Percentiles rank a stretch among this genome's conserved stretches.
phyloP scores from a whole-genome alignment of 2,329 filamentous ascomycete genomes.

The Ophiostoma novo-ulmi region DNA sequence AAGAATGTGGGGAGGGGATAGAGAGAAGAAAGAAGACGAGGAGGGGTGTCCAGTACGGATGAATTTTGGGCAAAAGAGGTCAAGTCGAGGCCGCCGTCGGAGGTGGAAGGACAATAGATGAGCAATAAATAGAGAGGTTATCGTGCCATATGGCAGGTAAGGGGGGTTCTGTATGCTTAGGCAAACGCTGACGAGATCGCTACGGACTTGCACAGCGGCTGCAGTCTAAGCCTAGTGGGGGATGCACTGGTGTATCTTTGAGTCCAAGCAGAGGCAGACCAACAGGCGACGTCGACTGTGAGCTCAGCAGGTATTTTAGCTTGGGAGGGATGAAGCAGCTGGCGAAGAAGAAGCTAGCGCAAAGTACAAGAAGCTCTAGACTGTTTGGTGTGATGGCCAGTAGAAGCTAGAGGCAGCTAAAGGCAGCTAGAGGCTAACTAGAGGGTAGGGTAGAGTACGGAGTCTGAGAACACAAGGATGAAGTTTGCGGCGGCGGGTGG shows the following conservation, averaged over 20 bases:
- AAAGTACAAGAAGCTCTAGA: conserved; percentile 14
- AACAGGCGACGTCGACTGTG: background rate
- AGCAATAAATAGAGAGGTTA: conserved; percentile 17
- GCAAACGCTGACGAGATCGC: background rate
- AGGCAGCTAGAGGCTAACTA: background rate
- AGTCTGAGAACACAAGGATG: background rate
- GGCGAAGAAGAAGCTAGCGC: conserved; percentile 5
- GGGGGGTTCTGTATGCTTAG: background rate
- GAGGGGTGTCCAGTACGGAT: conserved; percentile 19
- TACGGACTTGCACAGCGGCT: background rate
- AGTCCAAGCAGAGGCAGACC: background rate
- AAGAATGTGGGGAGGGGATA: conserved; percentile 21
- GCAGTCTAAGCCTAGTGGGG: background rate
- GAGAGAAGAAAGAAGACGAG: conserved; percentile 15
- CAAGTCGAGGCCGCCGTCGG: conserved; percentile 24
- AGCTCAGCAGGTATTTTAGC: background rate
- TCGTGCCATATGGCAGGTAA: background rate
- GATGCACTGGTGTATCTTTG: background rate
- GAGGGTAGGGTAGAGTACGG: background rate
- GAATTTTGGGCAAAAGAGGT: conserved; percentile 20
- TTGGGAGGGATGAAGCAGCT: conserved; percentile 1
- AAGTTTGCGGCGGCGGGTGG: background rate
- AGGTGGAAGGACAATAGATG: conserved; percentile 24
- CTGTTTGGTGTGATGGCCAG: conserved; percentile 6
- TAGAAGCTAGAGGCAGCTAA: background rate